Evolutionary conservation across 2,329 filamentous ascomycete species (phyloP).

Genomic region (Calonectria honghensis): DNA sequence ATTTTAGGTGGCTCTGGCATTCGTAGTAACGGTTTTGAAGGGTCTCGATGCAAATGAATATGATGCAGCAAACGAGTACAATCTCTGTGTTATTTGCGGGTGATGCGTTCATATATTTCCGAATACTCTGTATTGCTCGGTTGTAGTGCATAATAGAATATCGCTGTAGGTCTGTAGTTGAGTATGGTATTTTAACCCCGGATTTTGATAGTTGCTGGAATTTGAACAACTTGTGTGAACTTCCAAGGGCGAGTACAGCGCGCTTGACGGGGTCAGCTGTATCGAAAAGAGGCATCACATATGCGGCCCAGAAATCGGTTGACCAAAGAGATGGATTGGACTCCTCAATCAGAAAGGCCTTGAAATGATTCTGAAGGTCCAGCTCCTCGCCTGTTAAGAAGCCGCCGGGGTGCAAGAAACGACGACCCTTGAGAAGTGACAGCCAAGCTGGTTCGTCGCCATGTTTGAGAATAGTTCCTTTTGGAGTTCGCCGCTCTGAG

Average conservation of each 20-base stretch:
- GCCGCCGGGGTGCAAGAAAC: background rate
- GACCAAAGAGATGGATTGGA: background rate
- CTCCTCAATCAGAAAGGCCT: background rate
- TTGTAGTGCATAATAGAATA: background rate
- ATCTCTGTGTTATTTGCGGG: background rate
- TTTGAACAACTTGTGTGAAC: background rate
- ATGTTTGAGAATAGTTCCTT: background rate
- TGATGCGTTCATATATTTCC: background rate
- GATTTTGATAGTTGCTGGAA: background rate
- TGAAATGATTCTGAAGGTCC: background rate
- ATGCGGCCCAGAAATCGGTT: background rate
- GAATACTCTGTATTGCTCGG: background rate
- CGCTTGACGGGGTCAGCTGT: background rate
- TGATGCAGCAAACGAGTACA: background rate
- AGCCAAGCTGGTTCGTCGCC: background rate
- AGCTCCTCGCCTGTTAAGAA: background rate
- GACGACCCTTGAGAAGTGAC: background rate
- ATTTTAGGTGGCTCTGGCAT: background rate
- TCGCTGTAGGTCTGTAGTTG: background rate
- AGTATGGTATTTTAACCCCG: background rate
- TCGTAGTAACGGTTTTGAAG: background rate
- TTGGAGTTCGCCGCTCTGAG: no score
- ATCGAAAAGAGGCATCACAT: background rate
- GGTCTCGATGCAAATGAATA: background rate
- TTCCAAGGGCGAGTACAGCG: background rate